Evolutionary conservation across 1,284 basidiomycete species (phyloP), one percentile per base, ranked within the genome.

Genomic region (Grifola frondosa): DNA sequence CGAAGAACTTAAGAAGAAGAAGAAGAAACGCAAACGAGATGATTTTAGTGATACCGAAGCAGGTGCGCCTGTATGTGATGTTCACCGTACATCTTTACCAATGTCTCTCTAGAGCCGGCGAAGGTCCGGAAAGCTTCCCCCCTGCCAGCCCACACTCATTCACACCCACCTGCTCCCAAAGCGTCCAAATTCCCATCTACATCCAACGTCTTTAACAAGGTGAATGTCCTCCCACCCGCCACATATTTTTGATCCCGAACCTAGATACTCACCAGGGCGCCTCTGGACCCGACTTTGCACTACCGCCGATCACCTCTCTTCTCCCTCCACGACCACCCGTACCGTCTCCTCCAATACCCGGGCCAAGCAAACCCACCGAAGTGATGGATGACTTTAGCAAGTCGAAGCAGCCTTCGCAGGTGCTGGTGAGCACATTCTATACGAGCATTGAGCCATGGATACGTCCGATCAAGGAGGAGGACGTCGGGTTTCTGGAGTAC

Each of bases 361-460:
- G 87, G 4, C 91, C 92, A 3, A 87, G 84, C 59, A 85, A 81
- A 50, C 82, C 91, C 34, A 80, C 74, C 9, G 87, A 93, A 39
- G 91, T 96, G 16, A 76, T 62, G 44, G 90, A 92, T 45, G 92
- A 96, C 65, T 95, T 91, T 58, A 91, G 85, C 60, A 88, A 88
- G 63, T 70, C 75, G 24, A 94, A 91, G 64, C 80, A 78, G 35
- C 81, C 85, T 0, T 66, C 75, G 8, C 91, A 88, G 59, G 74
- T 75, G 8, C 73, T 71, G 11, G 74, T 84, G 15, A 75, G 67
- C 11, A 91, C 89, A 1, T 96, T 95, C 61, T 91, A 91, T 65
- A 71, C 83, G 24, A 87, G 81, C 57, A 78, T 94, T 34, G 92
- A 96, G 59, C 86, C 89, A 12, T 97, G 88, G 73, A 71, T 92